Percentiles rank a stretch among this genome's conserved stretches.
Conservation (phyloP, 73 alveolate genomes). For the Urostyla sp. region DNA sequence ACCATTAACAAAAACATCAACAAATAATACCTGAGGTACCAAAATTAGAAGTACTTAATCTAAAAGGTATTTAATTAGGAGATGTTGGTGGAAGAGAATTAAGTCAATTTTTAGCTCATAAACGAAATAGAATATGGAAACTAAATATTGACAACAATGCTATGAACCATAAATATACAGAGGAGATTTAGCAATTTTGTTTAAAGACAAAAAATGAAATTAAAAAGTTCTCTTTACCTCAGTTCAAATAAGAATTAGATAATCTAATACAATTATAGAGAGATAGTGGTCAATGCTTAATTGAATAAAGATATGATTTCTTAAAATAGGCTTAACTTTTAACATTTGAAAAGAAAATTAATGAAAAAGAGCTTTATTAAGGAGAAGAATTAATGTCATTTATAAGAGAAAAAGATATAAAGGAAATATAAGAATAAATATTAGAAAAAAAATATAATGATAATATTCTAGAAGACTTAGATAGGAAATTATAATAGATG, state of each 20-base stretch:
- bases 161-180: slow-evolving; percentile 40
- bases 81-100: slow-evolving; percentile 43
- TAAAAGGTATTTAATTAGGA: slow-evolving; percentile 17
- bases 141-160: slow-evolving; percentile 33
- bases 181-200: slow-evolving; percentile 43
- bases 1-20: background rate
- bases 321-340: slow-evolving; percentile 1
- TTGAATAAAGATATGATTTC: background rate
- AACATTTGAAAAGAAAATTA: background rate
- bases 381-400: slow-evolving; percentile 26
- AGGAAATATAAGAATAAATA: slow-evolving; percentile 30
- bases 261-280: background rate
- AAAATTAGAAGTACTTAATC: background rate
- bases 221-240: slow-evolving; percentile 30
- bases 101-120: slow-evolving; percentile 6
- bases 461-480: background rate
- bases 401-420: slow-evolving; percentile 20
- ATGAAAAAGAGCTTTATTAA: slow-evolving; percentile 9
- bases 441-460: slow-evolving; percentile 22
- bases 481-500: background rate
- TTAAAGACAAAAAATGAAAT: slow-evolving; percentile 1
- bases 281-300: slow-evolving; percentile 1
- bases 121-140: background rate
- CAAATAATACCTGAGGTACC: background rate
- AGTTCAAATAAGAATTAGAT: slow-evolving; percentile 38